Conservation (phyloP, 805 yeast genomes). For the Monosporozyma siamensis region DNA sequence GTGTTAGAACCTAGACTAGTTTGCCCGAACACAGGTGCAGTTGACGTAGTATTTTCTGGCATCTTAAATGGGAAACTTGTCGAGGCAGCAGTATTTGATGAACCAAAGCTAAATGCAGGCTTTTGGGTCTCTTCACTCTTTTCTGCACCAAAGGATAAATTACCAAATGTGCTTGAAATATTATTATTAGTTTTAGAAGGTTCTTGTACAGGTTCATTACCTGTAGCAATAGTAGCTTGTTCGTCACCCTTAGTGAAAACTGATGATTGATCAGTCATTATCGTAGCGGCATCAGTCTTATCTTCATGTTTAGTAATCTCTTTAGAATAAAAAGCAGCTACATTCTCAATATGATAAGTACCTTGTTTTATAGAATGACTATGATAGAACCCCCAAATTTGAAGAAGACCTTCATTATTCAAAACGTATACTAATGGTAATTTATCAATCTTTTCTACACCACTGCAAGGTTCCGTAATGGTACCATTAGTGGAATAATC, state of each 20-base stretch:
- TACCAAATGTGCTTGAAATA: background rate
- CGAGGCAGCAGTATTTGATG: background rate
- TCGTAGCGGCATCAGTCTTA: background rate
- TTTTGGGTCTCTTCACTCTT: background rate
- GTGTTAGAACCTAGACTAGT: background rate
- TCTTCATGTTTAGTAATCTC: background rate
- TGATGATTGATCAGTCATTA: background rate
- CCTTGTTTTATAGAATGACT: constrained; percentile 38
- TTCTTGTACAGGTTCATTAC: background rate
- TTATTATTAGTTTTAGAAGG: background rate
- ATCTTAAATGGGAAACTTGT: background rate
- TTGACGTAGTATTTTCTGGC: constrained; percentile 5
- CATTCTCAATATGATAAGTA: constrained; percentile 17
- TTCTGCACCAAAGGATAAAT: constrained; percentile 1
- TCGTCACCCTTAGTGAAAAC: background rate
- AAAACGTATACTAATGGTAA: constrained; percentile 59
- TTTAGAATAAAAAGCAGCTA: background rate
- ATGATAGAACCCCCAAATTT: constrained; percentile 59
- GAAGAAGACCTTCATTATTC: constrained; percentile 52
- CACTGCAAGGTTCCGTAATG: constrained; percentile 46
- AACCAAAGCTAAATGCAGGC: background rate
- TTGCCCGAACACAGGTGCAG: constrained; percentile 11
- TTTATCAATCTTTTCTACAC: constrained; percentile 48
- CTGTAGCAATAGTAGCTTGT: background rate
- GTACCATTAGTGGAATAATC: constrained; percentile 42